Conservation (phyloP, 2,329 filamentous ascomycete species). For the Dactylellina drechsleri region DNA sequence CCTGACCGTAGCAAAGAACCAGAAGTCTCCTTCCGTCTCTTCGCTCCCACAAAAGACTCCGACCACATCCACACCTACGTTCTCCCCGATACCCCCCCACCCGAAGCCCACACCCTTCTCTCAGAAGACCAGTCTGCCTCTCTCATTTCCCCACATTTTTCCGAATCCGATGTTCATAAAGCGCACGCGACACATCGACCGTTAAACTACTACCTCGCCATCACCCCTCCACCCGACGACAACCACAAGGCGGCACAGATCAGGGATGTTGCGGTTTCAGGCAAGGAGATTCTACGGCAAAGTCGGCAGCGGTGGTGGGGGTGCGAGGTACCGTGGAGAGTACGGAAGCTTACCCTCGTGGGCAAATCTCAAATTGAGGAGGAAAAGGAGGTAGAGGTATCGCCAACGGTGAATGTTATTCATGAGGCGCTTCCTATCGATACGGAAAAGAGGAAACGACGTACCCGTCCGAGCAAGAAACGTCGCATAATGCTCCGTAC, state of each 20-base stretch:
- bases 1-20: slow-evolving; percentile 2
- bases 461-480: slow-evolving; percentile 41
- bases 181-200: slow-evolving; percentile 51
- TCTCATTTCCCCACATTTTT: slow-evolving; percentile 28
- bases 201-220: slow-evolving; percentile 40
- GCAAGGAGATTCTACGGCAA: slow-evolving; percentile 28
- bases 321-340: slow-evolving; percentile 44
- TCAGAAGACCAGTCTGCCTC: slow-evolving; percentile 11
- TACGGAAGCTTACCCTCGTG: slow-evolving; percentile 26
- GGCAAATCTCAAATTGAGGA: neutral
- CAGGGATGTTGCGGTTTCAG: slow-evolving; percentile 36
- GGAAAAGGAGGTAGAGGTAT: slow-evolving; percentile 1
- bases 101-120: slow-evolving; percentile 22
- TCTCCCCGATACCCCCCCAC: slow-evolving; percentile 43
- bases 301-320: slow-evolving; percentile 35
- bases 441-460: slow-evolving; percentile 13
- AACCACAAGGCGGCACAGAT: slow-evolving; percentile 23
- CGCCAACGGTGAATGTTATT: neutral
- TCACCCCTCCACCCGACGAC: slow-evolving; percentile 28
- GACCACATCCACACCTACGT: slow-evolving; percentile 33
- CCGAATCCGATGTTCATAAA: slow-evolving; percentile 35
- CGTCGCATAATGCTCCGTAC: slow-evolving; percentile 32
- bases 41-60: slow-evolving; percentile 39
- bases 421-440: slow-evolving; percentile 8
- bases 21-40: slow-evolving; percentile 49